Percentiles rank a stretch among this genome's conserved stretches.
Evolutionary conservation across 805 yeast genomes (phyloP).

Genomic region (Ogataea nakhonphanomensis): DNA sequence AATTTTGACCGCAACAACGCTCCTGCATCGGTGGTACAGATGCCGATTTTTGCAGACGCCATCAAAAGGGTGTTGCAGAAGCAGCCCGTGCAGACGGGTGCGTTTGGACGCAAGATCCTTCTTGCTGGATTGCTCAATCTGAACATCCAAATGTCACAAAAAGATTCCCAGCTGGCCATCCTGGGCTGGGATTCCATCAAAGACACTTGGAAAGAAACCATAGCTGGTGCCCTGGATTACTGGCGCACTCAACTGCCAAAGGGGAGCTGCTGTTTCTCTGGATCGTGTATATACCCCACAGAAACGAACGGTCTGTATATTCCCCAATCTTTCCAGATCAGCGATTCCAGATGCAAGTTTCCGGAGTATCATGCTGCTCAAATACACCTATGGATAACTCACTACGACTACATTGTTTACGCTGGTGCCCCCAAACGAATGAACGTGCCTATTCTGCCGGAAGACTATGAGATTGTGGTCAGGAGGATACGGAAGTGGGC

Average conservation of each 20-base stretch:
- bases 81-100: conserved; percentile 38
- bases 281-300: conserved; percentile 15
- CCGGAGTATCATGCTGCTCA: conserved; percentile 71
- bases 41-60: conserved; percentile 31
- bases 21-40: conserved; percentile 16
- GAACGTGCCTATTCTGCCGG: conserved; percentile 53
- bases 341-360: conserved; percentile 45
- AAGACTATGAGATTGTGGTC: conserved; percentile 49
- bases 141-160: conserved; percentile 55
- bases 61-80: conserved; percentile 40
- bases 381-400: conserved; percentile 57
- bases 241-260: conserved; percentile 46
- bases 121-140: conserved; percentile 61
- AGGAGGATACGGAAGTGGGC: conserved; percentile 50
- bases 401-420: conserved; percentile 69
- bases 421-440: conserved; percentile 76
- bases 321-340: conserved; percentile 9
- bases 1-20: conserved; percentile 18
- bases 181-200: conserved; percentile 36
- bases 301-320: conserved; percentile 4
- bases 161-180: conserved; percentile 44
- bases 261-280: conserved; percentile 20
- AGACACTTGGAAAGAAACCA: conserved; percentile 59
- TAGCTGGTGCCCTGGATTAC: conserved; percentile 60
- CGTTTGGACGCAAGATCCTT: conserved; percentile 60